Conservation (phyloP, 2,329 filamentous ascomycete species). For the Chrysoporthe deuterocubensis region DNA sequence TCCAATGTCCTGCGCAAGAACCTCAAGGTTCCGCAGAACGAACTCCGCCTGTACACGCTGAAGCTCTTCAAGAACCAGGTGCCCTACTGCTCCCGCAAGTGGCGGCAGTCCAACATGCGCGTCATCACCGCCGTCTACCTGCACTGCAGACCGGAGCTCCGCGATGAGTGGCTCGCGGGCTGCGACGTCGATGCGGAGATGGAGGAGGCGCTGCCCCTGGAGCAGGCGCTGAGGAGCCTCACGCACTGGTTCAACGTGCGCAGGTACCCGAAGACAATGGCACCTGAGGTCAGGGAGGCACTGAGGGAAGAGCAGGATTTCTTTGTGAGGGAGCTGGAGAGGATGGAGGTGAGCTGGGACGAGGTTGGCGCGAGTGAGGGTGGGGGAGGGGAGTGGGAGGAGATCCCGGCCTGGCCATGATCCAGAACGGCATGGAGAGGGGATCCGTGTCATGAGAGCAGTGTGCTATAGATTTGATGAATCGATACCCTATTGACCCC, state of each 20-base stretch:
- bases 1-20: constrained; percentile 90
- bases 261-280: constrained; percentile 79
- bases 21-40: constrained; percentile 85
- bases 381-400: constrained; percentile 34
- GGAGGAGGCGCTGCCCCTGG: constrained; percentile 87
- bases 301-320: constrained; percentile 78
- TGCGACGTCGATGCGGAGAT: constrained; percentile 92
- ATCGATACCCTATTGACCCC: constrained; percentile 27
- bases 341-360: constrained; percentile 61
- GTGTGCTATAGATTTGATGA: constrained; percentile 16
- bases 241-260: constrained; percentile 95
- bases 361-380: constrained; percentile 44
- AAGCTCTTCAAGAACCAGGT: constrained; percentile 99
- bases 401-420: constrained; percentile 27
- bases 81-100: constrained; percentile 96
- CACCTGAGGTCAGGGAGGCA: constrained; percentile 57
- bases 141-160: constrained; percentile 87
- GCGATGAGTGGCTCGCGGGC: constrained; percentile 93
- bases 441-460: constrained; percentile 7
- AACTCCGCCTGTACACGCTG: constrained; percentile 89
- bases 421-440: background rate
- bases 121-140: constrained; percentile 97
- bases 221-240: constrained; percentile 85
- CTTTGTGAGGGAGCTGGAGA: constrained; percentile 77
- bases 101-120: constrained; percentile 97